Evolutionary conservation across 176 grass and related monocot genomes (phyloP).

Genomic region (Dactylis glomerata): DNA sequence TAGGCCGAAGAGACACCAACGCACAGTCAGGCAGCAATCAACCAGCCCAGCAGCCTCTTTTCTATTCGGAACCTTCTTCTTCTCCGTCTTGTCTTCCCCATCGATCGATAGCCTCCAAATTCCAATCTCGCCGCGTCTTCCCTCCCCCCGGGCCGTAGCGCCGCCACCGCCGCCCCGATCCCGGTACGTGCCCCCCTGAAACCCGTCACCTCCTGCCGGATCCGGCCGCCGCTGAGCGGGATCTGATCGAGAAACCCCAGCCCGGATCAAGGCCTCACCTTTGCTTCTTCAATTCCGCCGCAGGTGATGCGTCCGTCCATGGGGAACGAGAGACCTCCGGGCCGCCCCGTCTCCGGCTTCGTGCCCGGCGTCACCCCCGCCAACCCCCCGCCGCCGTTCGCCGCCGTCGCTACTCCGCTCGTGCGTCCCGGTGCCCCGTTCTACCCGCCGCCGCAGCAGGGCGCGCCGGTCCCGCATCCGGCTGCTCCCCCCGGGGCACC

Average conservation of each 20-base stretch:
- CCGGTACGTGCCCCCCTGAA: too few relatives aligned
- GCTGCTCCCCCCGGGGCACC: conserved; percentile 7
- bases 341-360: conserved; percentile 41
- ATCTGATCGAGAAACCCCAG: conserved; percentile 35
- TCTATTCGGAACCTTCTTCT: background rate
- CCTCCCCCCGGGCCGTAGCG: conserved; percentile 37
- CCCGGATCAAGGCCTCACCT: conserved; percentile 26
- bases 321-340: conserved; percentile 46
- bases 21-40: background rate
- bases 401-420: conserved; percentile 1
- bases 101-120: conserved; percentile 2
- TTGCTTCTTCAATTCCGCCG: conserved; percentile 7
- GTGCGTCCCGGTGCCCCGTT: background rate
- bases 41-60: background rate
- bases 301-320: conserved; percentile 55
- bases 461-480: background rate
- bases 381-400: conserved; percentile 8
- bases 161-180: conserved; percentile 11
- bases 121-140: conserved; percentile 25
- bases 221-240: conserved; percentile 14
- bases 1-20: background rate
- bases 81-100: background rate
- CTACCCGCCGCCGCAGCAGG: background rate
- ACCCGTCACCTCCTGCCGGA: conserved; percentile 11
- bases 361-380: background rate